These are phyloP conservation scores for Myxozyma udenii DNA, from an alignment of 805 yeast genomes.

Conservation along the genomic window DNA sequence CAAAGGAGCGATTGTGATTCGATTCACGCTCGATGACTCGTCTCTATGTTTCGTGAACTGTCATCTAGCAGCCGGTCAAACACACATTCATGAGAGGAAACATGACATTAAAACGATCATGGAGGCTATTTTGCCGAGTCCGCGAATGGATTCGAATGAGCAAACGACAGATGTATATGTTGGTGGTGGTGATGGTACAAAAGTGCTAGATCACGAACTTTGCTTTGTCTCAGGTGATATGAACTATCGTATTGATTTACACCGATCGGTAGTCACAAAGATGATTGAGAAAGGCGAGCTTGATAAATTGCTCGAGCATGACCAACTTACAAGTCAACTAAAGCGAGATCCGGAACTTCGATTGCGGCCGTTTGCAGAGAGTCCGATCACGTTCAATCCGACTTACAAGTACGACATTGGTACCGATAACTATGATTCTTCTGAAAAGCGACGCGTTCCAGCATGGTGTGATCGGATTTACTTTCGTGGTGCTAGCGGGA, in stretches of 20 bases:
- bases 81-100: slow-evolving; percentile 76
- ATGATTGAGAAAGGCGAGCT: slow-evolving; percentile 50
- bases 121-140: slow-evolving; percentile 43
- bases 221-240: slow-evolving; percentile 92
- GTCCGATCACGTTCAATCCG: slow-evolving; percentile 76
- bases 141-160: slow-evolving; percentile 6
- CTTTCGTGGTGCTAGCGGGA: slow-evolving; percentile 47
- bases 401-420: slow-evolving; percentile 94
- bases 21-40: slow-evolving; percentile 63
- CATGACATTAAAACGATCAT: slow-evolving; percentile 78
- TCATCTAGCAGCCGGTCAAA: slow-evolving; percentile 91
- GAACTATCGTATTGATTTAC: slow-evolving; percentile 73
- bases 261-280: slow-evolving; percentile 66
- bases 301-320: slow-evolving; percentile 58
- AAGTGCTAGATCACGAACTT: slow-evolving; percentile 73
- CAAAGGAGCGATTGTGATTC: slow-evolving; percentile 73
- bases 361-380: slow-evolving; percentile 78
- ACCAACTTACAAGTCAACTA: slow-evolving; percentile 78
- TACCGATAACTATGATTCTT: slow-evolving; percentile 74
- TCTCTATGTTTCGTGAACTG: slow-evolving; percentile 75
- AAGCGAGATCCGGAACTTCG: slow-evolving; percentile 58
- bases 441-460: slow-evolving; percentile 89
- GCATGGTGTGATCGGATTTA: slow-evolving; percentile 96
- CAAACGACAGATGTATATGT: slow-evolving; percentile 31
- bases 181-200: slow-evolving; percentile 45